phyloP scores from a whole-genome alignment of 352 stramenopile genomes.

The Pythium myriotylum region DNA sequence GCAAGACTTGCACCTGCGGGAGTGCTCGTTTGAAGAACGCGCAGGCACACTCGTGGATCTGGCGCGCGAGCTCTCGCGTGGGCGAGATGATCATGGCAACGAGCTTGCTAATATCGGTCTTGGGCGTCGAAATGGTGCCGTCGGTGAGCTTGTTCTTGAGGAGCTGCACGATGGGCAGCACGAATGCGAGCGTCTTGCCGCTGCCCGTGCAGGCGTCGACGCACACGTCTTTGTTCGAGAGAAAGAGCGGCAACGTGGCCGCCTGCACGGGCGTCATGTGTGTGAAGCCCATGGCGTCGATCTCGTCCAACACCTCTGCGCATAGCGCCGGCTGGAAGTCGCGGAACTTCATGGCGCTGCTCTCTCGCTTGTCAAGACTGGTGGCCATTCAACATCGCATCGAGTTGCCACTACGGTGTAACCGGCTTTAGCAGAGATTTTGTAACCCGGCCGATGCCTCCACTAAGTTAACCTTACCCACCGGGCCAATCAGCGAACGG shows the following conservation, averaged over 20 bases:
- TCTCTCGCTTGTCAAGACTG: neutral
- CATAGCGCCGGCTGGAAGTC: conserved; percentile 83
- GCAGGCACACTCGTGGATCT: conserved; percentile 79
- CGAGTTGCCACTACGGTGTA: conserved; percentile 4
- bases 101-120: conserved; percentile 68
- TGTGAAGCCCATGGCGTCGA: conserved; percentile 83
- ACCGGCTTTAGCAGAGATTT: conserved; percentile 16
- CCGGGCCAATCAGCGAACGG: conserved; percentile 13
- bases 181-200: conserved; percentile 95
- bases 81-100: conserved; percentile 87
- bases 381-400: conserved; percentile 4
- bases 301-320: conserved; percentile 66
- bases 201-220: conserved; percentile 95
- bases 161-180: conserved; percentile 94
- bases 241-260: conserved; percentile 91
- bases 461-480: conserved; percentile 1
- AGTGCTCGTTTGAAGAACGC: conserved; percentile 69
- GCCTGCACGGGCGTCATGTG: conserved; percentile 93
- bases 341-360: conserved; percentile 78
- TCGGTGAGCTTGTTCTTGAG: conserved; percentile 70
- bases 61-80: conserved; percentile 86
- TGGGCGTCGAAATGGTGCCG: conserved; percentile 56
- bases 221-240: conserved; percentile 94
- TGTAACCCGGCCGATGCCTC: neutral
- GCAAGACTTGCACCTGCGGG: conserved; percentile 68